These are phyloP conservation scores for Capronia coronata DNA, from an alignment of 2,329 filamentous ascomycete genomes.

Conservation along the genomic window DNA sequence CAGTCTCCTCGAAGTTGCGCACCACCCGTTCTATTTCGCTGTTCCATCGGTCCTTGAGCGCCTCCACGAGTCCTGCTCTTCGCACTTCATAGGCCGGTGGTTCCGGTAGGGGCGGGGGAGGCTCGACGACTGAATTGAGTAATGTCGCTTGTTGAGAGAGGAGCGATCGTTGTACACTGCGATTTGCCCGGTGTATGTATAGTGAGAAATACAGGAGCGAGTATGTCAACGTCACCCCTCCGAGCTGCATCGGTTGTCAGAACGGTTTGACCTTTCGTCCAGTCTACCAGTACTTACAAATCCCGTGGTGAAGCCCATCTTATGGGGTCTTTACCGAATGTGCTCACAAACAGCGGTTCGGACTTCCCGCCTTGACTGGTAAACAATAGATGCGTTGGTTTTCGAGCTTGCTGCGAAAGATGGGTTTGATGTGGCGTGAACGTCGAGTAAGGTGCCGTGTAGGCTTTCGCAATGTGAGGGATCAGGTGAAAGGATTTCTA, in stretches of 20 bases:
- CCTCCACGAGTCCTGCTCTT: constrained; percentile 55
- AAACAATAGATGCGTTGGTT: neutral
- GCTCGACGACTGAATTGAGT: constrained; percentile 38
- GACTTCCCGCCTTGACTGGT: neutral
- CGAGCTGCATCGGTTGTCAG: constrained; percentile 48
- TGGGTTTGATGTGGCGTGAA: too few relatives aligned
- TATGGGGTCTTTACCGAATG: constrained; percentile 6
- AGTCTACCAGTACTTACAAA: constrained; percentile 52
- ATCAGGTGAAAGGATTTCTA: too few relatives aligned
- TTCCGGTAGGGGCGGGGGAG: constrained; percentile 29
- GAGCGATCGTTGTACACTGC: constrained; percentile 43
- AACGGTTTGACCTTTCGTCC: neutral
- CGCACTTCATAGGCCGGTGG: constrained; percentile 36
- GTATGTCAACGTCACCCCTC: constrained; percentile 69
- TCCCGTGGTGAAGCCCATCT: constrained; percentile 67
- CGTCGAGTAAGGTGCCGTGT: too few relatives aligned
- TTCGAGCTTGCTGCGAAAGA: neutral
- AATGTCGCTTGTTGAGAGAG: constrained; percentile 41
- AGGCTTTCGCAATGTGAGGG: too few relatives aligned
- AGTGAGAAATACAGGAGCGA: constrained; percentile 66
- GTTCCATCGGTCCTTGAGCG: constrained; percentile 73
- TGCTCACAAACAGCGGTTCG: neutral
- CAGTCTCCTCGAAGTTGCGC: constrained; percentile 57
- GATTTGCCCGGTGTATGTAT: constrained; percentile 62
- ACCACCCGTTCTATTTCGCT: constrained; percentile 62